phyloP scores from a whole-genome alignment of 2,329 filamentous ascomycete species.

The Colletotrichum lini region DNA sequence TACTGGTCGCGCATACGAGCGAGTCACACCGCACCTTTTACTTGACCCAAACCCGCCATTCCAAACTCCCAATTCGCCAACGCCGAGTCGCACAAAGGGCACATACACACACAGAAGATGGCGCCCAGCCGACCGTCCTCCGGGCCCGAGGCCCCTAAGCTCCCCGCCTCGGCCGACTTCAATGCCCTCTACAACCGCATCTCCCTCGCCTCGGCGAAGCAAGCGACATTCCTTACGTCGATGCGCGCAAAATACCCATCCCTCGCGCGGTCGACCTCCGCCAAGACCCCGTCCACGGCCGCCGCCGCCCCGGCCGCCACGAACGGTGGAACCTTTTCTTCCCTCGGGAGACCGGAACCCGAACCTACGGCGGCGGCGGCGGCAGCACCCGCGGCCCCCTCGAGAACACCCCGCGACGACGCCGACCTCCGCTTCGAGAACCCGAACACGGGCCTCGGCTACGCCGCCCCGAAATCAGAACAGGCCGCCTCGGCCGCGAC shows the following conservation, averaged over 20 bases:
- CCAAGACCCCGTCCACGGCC: constrained; percentile 4
- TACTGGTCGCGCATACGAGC: not conserved
- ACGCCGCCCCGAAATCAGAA: constrained; percentile 47
- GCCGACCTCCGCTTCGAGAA: constrained; percentile 41
- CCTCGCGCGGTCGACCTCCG: constrained; percentile 32
- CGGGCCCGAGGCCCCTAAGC: constrained; percentile 46
- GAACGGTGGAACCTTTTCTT: constrained; percentile 39
- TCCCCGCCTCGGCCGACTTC: constrained; percentile 55
- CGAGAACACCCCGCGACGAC: constrained; percentile 33
- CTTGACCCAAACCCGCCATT: too few relatives aligned
- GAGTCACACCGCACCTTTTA: too few relatives aligned
- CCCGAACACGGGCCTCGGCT: constrained; percentile 60
- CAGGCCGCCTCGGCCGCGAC: constrained; percentile 46
- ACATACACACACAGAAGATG: not conserved
- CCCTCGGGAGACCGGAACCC: constrained; percentile 32
- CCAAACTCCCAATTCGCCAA: not conserved
- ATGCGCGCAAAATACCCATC: constrained; percentile 42
- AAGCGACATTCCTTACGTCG: constrained; percentile 51
- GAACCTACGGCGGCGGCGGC: not conserved
- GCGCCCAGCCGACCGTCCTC: constrained; percentile 42
- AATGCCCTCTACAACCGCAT: constrained; percentile 59
- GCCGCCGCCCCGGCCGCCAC: not conserved
- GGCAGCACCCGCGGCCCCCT: not conserved
- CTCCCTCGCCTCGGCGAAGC: constrained; percentile 55
- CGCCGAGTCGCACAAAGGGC: not conserved